These are phyloP conservation scores for Globisporangium nodosum DNA, from an alignment of 352 stramenopile genomes.

Conservation along the genomic window DNA sequence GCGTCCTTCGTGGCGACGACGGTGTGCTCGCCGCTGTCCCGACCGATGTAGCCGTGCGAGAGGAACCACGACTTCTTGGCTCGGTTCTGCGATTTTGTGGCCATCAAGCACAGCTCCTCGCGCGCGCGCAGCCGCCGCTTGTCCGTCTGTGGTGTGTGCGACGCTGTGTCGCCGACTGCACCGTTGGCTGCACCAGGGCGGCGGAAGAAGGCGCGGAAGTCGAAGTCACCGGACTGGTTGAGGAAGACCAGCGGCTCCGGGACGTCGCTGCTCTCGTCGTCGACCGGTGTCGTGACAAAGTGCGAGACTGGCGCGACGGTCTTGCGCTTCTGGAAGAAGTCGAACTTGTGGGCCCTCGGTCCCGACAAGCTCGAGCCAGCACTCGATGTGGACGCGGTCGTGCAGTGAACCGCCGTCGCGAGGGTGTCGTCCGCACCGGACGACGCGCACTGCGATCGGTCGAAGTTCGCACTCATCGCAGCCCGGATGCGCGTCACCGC, in stretches of 20 bases:
- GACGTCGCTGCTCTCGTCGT: conserved; percentile 1
- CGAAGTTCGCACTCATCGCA: conserved; percentile 1
- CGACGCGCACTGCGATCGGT: background rate
- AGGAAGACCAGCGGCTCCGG: conserved; percentile 21
- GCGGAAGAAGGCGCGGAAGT: conserved; percentile 25
- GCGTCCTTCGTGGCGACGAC: conserved; percentile 47
- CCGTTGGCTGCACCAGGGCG: conserved; percentile 7
- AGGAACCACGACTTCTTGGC: conserved; percentile 62
- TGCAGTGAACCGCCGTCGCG: background rate
- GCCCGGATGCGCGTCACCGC: background rate
- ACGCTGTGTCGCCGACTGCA: background rate
- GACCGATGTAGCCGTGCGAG: conserved; percentile 45
- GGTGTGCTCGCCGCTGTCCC: conserved; percentile 43
- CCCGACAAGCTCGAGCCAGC: background rate
- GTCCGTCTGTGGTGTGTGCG: conserved; percentile 1
- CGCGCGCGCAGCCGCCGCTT: conserved; percentile 31
- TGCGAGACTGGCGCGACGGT: conserved; percentile 14
- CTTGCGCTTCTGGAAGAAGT: conserved; percentile 14
- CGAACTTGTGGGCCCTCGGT: conserved; percentile 5
- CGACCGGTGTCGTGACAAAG: conserved; percentile 4
- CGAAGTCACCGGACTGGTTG: conserved; percentile 24
- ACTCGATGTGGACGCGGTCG: background rate
- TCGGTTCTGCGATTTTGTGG: conserved; percentile 24
- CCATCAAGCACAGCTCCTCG: conserved; percentile 56
- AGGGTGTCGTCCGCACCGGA: background rate